These are phyloP conservation scores for Bonia amplexicaulis DNA, from an alignment of 176 grass and related monocot genomes.

Conservation along the genomic window DNA sequence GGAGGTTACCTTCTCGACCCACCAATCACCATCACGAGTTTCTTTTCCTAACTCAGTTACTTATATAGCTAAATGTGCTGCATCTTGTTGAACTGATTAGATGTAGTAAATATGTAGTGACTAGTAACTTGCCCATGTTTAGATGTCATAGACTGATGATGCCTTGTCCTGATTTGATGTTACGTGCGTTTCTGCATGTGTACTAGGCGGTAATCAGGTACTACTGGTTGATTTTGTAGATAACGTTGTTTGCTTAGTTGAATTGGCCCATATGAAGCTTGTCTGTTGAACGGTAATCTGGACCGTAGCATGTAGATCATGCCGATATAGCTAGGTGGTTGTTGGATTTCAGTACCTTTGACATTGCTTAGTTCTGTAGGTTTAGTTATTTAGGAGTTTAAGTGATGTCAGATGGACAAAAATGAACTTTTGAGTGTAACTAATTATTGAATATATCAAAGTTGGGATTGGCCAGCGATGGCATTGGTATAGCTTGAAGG, in stretches of 20 bases:
- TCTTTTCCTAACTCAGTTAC: background rate
- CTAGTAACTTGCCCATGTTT: background rate
- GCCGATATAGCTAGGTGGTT: background rate
- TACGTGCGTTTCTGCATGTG: background rate
- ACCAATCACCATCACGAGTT: background rate
- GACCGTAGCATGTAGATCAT: background rate
- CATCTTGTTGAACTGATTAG: background rate
- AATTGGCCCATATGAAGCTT: background rate
- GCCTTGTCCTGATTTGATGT: background rate
- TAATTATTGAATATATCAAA: background rate
- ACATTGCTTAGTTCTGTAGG: background rate
- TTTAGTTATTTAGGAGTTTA: background rate
- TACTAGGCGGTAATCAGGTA: background rate
- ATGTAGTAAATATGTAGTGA: background rate
- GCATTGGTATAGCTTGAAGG: background rate
- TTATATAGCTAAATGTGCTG: background rate
- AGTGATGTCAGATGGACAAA: no score
- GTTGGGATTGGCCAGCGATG: background rate
- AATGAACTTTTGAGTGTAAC: background rate
- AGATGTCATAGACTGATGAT: background rate
- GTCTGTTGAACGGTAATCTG: background rate
- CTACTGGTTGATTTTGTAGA: background rate
- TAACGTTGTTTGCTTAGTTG: background rate
- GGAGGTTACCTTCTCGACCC: constrained; percentile 28
- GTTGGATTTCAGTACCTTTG: background rate